Evolutionary conservation across 2,329 filamentous ascomycete genomes (phyloP).

Genomic region (Erysiphe neolycopersici): DNA sequence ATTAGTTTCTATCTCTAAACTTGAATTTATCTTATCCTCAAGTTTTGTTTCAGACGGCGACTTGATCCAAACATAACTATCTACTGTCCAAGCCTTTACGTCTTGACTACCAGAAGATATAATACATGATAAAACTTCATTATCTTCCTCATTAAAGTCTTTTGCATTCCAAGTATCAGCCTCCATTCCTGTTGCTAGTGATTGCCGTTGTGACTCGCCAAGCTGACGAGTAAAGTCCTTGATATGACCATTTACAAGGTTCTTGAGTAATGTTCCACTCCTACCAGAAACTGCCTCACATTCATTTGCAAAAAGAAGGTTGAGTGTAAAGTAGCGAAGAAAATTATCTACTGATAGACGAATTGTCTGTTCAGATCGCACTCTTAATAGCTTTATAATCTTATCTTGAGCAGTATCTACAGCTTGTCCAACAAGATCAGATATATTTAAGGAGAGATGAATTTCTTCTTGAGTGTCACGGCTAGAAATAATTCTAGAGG

Average conservation of each 20-base stretch:
- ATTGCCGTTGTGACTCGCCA: constrained; percentile 46
- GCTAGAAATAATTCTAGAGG: constrained; percentile 3
- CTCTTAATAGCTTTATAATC: constrained; percentile 48
- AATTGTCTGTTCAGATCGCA: constrained; percentile 47
- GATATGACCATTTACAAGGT: constrained; percentile 57
- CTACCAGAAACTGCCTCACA: constrained; percentile 64
- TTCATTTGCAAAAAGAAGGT: constrained; percentile 61
- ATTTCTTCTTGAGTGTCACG: constrained; percentile 39
- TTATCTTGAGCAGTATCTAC: constrained; percentile 60
- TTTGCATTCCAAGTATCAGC: constrained; percentile 55
- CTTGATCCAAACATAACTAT: constrained; percentile 29
- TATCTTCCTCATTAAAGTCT: constrained; percentile 41
- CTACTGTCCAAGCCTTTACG: constrained; percentile 35
- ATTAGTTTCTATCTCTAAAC: constrained; percentile 2
- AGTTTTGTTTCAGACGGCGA: constrained; percentile 1
- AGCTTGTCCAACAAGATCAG: constrained; percentile 50
- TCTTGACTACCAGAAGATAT: constrained; percentile 14
- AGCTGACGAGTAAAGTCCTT: constrained; percentile 50
- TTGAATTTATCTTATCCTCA: constrained; percentile 1
- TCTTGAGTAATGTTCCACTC: constrained; percentile 50
- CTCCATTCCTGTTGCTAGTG: constrained; percentile 51
- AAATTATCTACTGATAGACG: constrained; percentile 42
- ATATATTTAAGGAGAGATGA: constrained; percentile 49
- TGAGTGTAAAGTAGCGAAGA: constrained; percentile 58
- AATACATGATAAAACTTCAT: constrained; percentile 10